Percentiles rank a stretch among this genome's conserved stretches.
These are phyloP conservation scores for Agrostemma githago DNA, from an alignment of 148 eudicot species.

Conservation along the genomic window DNA sequence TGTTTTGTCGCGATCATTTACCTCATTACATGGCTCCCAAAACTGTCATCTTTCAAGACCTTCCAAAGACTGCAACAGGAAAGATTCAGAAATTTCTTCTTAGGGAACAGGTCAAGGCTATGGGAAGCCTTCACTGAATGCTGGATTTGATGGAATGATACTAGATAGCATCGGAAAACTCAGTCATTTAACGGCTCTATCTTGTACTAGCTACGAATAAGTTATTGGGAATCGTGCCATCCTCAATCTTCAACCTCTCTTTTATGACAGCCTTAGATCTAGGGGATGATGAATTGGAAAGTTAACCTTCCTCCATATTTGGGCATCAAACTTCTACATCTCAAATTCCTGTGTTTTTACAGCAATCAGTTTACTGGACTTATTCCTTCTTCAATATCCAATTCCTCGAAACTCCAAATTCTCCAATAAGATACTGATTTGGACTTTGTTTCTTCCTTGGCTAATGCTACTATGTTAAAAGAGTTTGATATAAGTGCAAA, in stretches of 20 bases:
- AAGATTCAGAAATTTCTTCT: too few species aligned
- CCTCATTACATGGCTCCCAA: too few species aligned
- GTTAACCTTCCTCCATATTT: conserved; percentile 25
- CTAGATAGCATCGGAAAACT: conserved; percentile 23
- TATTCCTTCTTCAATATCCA: conserved; percentile 23
- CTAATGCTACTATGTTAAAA: conserved; percentile 29
- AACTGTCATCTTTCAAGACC: too few species aligned
- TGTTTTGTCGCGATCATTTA: too few species aligned
- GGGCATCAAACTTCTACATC: conserved; percentile 14
- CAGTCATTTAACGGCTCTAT: background rate
- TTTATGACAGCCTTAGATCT: background rate
- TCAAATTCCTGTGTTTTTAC: conserved; percentile 4
- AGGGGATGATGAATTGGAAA: conserved; percentile 13
- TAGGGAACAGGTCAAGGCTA: too few species aligned
- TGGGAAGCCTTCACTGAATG: too few species aligned
- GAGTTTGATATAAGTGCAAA: conserved; percentile 12
- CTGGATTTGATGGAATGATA: conserved; percentile 15
- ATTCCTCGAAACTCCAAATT: conserved; percentile 11
- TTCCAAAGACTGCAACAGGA: too few species aligned
- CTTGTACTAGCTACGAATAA: background rate
- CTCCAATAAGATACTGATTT: conserved; percentile 21
- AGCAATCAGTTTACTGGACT: conserved; percentile 17
- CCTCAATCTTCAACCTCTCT: conserved; percentile 28
- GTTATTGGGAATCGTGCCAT: conserved; percentile 26
- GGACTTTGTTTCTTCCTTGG: conserved; percentile 29